Conservation (phyloP, 371 early-diverging fungal genomes). For the Lichtheimia corymbifera region DNA sequence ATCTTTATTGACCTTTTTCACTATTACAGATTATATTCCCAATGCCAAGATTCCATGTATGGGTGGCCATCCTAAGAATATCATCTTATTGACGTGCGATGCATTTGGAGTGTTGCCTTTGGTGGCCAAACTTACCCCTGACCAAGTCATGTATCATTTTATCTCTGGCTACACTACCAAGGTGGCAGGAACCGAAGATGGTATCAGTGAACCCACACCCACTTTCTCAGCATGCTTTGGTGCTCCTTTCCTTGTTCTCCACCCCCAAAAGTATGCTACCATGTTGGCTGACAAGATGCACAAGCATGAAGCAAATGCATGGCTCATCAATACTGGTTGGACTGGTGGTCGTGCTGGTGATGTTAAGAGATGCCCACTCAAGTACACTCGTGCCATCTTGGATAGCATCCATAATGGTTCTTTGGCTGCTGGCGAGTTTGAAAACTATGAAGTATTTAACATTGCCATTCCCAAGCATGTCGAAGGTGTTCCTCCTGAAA, state of each 20-base stretch:
- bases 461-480: slow-evolving; percentile 77
- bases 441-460: slow-evolving; percentile 79
- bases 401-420: slow-evolving; percentile 94
- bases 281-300: slow-evolving; percentile 96
- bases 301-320: slow-evolving; percentile 86
- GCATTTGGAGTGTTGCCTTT: slow-evolving; percentile 98
- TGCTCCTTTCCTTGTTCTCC: slow-evolving; percentile 96
- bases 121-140: slow-evolving; percentile 86
- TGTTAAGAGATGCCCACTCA: slow-evolving; percentile 92
- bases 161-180: slow-evolving; percentile 92
- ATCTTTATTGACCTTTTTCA: not conserved
- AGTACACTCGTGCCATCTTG: slow-evolving; percentile 96
- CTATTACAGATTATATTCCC: slow-evolving; percentile 79
- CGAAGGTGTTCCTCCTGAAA: slow-evolving; percentile 75
- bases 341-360: slow-evolving; percentile 89
- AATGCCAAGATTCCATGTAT: slow-evolving; percentile 95
- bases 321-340: slow-evolving; percentile 99
- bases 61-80: slow-evolving; percentile 93
- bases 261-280: slow-evolving; percentile 95
- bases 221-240: slow-evolving; percentile 97
- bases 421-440: slow-evolving; percentile 78
- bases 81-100: slow-evolving; percentile 96
- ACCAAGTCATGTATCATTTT: slow-evolving; percentile 98
- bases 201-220: slow-evolving; percentile 87
- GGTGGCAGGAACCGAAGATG: slow-evolving; percentile 97